Evolutionary conservation across 352 stramenopile species (phyloP).

Genomic region (Pythium folliculosum): DNA sequence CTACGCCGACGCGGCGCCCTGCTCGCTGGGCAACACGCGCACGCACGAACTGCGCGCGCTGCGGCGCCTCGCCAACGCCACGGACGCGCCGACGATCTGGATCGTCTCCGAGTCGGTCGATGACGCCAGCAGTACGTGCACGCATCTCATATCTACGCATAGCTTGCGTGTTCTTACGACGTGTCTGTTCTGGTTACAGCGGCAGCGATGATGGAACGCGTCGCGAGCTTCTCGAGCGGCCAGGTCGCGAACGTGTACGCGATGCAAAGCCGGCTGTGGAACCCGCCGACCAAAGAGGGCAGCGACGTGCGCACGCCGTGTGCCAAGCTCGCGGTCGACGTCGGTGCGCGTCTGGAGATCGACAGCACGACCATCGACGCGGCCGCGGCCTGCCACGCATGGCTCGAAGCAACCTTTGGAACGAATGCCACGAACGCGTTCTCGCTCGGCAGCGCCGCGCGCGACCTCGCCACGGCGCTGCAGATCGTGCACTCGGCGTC

Average conservation of each 20-base stretch:
- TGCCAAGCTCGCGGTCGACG: not conserved
- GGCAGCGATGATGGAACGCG: slow-evolving; percentile 3
- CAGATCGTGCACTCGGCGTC: not conserved
- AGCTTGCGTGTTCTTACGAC: not conserved
- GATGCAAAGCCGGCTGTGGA: slow-evolving; percentile 4
- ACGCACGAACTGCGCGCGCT: not conserved
- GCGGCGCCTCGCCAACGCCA: not conserved
- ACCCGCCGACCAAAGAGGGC: not conserved
- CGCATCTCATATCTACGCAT: no score
- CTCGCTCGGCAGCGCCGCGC: slow-evolving; percentile 5
- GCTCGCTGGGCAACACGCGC: not conserved
- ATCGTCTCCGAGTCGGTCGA: slow-evolving; percentile 4
- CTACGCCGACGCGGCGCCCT: slow-evolving; percentile 8
- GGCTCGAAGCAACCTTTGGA: not conserved
- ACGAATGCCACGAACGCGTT: slow-evolving; percentile 5
- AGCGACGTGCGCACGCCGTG: not conserved
- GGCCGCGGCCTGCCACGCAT: not conserved
- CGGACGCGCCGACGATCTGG: slow-evolving; percentile 9
- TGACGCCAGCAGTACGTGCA: not conserved
- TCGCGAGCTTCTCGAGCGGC: not conserved
- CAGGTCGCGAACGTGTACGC: slow-evolving; percentile 5
- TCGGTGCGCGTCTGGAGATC: not conserved
- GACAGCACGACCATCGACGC: not conserved
- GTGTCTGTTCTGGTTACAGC: not conserved
- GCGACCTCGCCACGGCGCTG: slow-evolving; percentile 1